Evolutionary conservation across 306 rosid species (phyloP), one percentile per base, ranked within the genome.

Genomic region (Canavalia ensiformis): DNA sequence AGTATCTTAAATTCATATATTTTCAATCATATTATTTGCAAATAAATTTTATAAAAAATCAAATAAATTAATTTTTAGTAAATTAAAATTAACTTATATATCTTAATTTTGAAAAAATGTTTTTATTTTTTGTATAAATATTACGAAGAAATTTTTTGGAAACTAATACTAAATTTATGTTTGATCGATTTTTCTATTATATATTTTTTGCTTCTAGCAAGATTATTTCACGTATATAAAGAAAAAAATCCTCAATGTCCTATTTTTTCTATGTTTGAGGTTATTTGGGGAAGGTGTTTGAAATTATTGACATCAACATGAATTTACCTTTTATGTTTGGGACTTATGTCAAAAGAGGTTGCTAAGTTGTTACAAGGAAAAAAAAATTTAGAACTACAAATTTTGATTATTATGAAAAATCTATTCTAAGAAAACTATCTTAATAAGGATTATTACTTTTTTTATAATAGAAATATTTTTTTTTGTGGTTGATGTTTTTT

Each of bases 221-320:
- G 63, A 83, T 49, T 80, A 51, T 57, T 87, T 82, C 0, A 56
- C 54, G 11, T 58, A 18, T 11, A 68, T 72, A 5, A 79, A 55
- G 56, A 66, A 44, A 0, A 78, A 68, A 0, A 73, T 34, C 60
- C 66, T 31, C 50, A 51, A 50, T 62, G 45, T 2, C 75, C 25
- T 18, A 18, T 18, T 18, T 18, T 18, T 18, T 18, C 57, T 56
- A 35, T 13, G 5, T 29, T 69, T 91, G 9, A 91, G 93, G 0
- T 84, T 95, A 28, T 68, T 90, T 12, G 81, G 97, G 99, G 6
- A 93, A 84, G 89, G 35, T 87, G 5, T 49, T 68, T 64, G 95
- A 86, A 0, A 85, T 91, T 30, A 4, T 91, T 89, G 76, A 86
- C 97, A 11, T 87, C 88, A 59, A 75, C 83, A 4, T 90, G 65